Base-by-base conservation (phyloP, 1,284 basidiomycete species). In the Schizophyllum commune region DNA sequence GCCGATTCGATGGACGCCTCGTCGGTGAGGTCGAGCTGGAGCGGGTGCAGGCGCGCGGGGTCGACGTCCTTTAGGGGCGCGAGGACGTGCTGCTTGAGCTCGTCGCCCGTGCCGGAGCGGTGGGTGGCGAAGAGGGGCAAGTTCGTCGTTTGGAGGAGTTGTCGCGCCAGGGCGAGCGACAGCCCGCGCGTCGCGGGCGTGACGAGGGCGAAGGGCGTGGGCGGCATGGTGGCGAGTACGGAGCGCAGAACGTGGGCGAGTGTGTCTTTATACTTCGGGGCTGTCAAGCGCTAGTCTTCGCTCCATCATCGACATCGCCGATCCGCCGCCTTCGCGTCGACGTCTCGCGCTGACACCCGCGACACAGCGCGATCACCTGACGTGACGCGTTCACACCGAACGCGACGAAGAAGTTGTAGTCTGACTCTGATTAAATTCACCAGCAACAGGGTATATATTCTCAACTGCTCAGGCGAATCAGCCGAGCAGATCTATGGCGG, bases 41-140 rank as follows among this genome's bases (percentile, higher is more conserved):
- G 72, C 9, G 83, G 69, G 27, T 73, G 73, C 13, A 85, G 75
- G n/a, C 83, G 73, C 5, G 71, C 64, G 17, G 77, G 71, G 63
- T 82, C 77, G 51, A 83, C 71, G 51, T 77, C 69, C 22, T 70
- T 65, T 47, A 84, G 69, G 8, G 77, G 71, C 11, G 71, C 66
- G 19, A 85, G 71, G 57, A 85, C 80, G 54, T 71, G 68, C 53
- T 72, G 68, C 60, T 76, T 76, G 54, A 82, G 72, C 7, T 70
- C 66, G 5, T 74, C 72, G 8, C 72, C 66, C 7, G 71, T 69
- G 4, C 69, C 68, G 9, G 75, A 75, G 58, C 84, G 80, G 69
- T 83, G 78, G 3, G 81, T 84, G 15, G 82, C 81, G 65, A 77
- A 83, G 3, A 86, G 78, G 1, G 83, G 83, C 19, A 83, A 69